Conservation (phyloP, 2,329 filamentous ascomycete genomes). For the Cytospora mali region DNA sequence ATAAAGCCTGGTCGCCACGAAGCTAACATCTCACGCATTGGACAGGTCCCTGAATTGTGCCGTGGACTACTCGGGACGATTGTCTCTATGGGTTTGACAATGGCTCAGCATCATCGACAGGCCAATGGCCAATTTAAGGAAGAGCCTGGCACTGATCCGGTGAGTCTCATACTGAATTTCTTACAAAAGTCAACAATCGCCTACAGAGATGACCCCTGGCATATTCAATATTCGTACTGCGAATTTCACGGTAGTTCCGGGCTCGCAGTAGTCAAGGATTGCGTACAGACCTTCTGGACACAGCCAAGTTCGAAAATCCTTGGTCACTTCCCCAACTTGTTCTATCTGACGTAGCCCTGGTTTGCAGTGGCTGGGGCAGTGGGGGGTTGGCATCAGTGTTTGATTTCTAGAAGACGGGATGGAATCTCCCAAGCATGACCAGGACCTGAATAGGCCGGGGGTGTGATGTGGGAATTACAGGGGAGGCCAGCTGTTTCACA, state of each 20-base stretch:
- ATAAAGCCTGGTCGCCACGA: slow-evolving; percentile 2
- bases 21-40: slow-evolving; percentile 18
- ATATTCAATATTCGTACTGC: not conserved
- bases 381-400: slow-evolving; percentile 34
- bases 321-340: slow-evolving; percentile 4
- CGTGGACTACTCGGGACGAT: not conserved
- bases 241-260: slow-evolving; percentile 13
- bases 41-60: slow-evolving; percentile 24
- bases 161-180: slow-evolving; percentile 37
- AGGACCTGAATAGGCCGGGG: slow-evolving; percentile 44
- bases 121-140: slow-evolving; percentile 47
- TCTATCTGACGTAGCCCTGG: slow-evolving; percentile 7
- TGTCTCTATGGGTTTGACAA: slow-evolving; percentile 45
- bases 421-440: slow-evolving; percentile 49
- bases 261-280: not conserved
- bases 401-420: slow-evolving; percentile 47
- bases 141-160: slow-evolving; percentile 44
- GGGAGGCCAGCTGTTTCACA: slow-evolving; percentile 55
- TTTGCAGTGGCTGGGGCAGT: not conserved
- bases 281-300: slow-evolving; percentile 1
- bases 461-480: slow-evolving; percentile 48
- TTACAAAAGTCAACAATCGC: slow-evolving; percentile 17
- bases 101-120: slow-evolving; percentile 48
- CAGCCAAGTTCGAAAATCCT: not conserved
- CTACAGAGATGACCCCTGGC: not conserved